Evolutionary conservation across 2,329 filamentous ascomycete species (phyloP).

Genomic region (Penicillium occitanis): DNA sequence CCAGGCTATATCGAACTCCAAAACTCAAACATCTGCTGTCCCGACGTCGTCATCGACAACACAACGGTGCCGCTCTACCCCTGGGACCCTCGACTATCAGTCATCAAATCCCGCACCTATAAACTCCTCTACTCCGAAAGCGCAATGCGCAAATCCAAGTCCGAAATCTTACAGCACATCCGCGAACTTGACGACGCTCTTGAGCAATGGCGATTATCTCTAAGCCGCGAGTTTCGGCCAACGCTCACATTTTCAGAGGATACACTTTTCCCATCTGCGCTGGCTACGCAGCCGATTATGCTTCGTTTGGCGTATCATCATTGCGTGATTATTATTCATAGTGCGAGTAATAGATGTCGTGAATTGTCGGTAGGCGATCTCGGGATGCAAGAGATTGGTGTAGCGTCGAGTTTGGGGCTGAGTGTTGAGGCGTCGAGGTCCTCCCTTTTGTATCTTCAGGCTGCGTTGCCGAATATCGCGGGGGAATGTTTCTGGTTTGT

Average conservation of each 20-base stretch:
- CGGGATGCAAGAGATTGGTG: background rate
- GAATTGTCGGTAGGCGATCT: background rate
- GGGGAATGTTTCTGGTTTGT: background rate
- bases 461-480: background rate
- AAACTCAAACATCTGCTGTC: background rate
- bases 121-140: background rate
- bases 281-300: background rate
- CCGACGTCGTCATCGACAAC: background rate
- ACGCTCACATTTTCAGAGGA: background rate
- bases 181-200: background rate
- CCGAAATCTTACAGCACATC: background rate
- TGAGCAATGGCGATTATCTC: background rate
- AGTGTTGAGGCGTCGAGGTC: slow-evolving; percentile 3
- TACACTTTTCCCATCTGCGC: background rate
- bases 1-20: background rate
- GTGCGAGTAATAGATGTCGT: background rate
- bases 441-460: background rate
- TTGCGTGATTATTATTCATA: background rate
- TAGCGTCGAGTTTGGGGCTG: background rate
- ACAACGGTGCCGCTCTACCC: background rate
- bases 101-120: background rate
- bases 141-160: background rate
- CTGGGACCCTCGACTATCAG: background rate
- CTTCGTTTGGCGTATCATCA: background rate
- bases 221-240: background rate